A percentile compares a stretch with the other conserved stretches of the same genome.
These are phyloP conservation scores for Hypsizygus marmoreus DNA, from an alignment of 768 basidiomycete species.

Conservation along the genomic window DNA sequence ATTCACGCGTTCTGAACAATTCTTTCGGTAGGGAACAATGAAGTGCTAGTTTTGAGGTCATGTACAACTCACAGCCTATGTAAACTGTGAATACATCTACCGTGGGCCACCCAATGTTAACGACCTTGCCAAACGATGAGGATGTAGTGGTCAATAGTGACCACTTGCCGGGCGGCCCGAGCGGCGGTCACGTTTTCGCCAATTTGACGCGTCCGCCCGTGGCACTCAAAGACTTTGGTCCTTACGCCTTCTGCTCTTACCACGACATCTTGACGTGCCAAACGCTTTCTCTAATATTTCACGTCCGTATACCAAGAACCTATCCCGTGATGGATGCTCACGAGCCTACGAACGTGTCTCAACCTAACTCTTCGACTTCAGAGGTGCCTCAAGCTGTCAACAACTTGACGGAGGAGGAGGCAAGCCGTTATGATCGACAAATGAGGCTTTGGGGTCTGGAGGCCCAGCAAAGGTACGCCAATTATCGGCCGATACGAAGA, in stretches of 20 bases:
- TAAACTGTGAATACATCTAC: too few species aligned
- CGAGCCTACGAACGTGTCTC: constrained; percentile 7
- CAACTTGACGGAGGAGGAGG: constrained; percentile 68
- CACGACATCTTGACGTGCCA: background rate
- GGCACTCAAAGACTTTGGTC: background rate
- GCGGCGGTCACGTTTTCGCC: too few species aligned
- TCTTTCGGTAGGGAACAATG: background rate
- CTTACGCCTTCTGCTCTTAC: background rate
- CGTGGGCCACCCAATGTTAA: too few species aligned
- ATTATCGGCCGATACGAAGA: constrained; percentile 10
- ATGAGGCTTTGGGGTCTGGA: constrained; percentile 98
- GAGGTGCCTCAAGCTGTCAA: constrained; percentile 23
- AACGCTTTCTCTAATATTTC: background rate
- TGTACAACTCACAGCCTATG: too few species aligned
- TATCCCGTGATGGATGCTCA: constrained; percentile 6
- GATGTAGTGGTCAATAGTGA: too few species aligned
- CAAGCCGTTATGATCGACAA: constrained; percentile 91
- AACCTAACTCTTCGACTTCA: constrained; percentile 8
- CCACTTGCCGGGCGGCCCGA: too few species aligned
- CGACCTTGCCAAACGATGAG: too few species aligned
- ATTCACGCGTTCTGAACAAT: constrained; percentile 1
- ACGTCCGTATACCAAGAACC: background rate
- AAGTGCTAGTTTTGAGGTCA: too few species aligned
- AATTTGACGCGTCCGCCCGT: constrained; percentile 8
- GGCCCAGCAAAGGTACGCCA: constrained; percentile 79